Conservation (phyloP, 306 rosid species). For the Senna tora region DNA sequence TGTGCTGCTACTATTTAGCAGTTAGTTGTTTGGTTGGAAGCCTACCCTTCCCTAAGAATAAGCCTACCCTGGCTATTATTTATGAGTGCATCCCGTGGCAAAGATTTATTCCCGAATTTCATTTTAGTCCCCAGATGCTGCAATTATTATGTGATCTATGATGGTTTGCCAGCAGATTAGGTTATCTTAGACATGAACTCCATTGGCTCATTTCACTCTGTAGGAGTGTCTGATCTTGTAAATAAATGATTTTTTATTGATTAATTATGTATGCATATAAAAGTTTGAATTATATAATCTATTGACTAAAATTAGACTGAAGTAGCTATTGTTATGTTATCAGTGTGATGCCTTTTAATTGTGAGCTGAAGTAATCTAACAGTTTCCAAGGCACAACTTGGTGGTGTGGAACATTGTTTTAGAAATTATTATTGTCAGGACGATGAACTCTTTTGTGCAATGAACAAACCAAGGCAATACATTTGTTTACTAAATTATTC, state of each 20-base stretch:
- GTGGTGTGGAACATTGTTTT: not conserved
- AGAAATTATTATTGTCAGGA: not conserved
- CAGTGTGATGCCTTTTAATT: not conserved
- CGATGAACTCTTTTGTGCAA: not conserved
- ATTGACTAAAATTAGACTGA: slow-evolving; percentile 8
- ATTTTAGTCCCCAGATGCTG: not conserved
- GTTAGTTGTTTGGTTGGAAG: slow-evolving; percentile 25
- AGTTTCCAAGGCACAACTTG: not conserved
- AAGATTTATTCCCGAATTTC: slow-evolving; percentile 11
- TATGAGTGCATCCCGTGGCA: slow-evolving; percentile 1
- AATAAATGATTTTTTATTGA: not conserved
- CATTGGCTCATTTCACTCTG: slow-evolving; percentile 8
- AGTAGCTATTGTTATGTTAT: not conserved
- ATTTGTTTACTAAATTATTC: slow-evolving; percentile 8
- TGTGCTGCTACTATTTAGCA: too few species aligned
- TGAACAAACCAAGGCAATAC: not conserved
- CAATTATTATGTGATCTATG: not conserved
- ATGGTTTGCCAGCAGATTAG: not conserved
- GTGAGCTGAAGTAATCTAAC: slow-evolving; percentile 5
- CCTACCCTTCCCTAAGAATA: slow-evolving; percentile 6
- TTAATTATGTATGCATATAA: slow-evolving; percentile 1
- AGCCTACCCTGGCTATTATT: not conserved
- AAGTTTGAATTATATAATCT: not conserved
- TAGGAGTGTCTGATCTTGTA: not conserved
- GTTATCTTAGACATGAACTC: not conserved